Percentiles rank a stretch among this genome's conserved stretches.
phyloP scores from a whole-genome alignment of 2,329 filamentous ascomycete genomes.

The Tympanopsis confertula region DNA sequence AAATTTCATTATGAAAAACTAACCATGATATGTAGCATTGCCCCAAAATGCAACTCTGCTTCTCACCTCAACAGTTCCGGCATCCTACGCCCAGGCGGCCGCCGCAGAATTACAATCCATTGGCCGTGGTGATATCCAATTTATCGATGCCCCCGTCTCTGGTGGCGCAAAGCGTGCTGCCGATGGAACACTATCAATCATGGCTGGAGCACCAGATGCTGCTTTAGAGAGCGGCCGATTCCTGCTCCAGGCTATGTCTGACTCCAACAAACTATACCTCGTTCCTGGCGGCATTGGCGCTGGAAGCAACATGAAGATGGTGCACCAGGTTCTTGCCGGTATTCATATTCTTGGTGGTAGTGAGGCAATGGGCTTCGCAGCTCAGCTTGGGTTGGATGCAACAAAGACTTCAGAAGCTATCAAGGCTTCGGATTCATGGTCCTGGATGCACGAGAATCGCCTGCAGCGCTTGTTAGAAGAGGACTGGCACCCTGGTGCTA shows the following conservation, averaged over 20 bases:
- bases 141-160: slow-evolving; percentile 64
- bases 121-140: slow-evolving; percentile 48
- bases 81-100: slow-evolving; percentile 51
- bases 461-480: slow-evolving; percentile 39
- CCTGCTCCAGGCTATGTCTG: slow-evolving; percentile 53
- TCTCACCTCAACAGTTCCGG: slow-evolving; percentile 61
- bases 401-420: slow-evolving; percentile 27
- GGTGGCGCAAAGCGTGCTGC: slow-evolving; percentile 59
- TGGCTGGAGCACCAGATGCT: slow-evolving; percentile 49
- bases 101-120: slow-evolving; percentile 39
- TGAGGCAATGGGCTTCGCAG: slow-evolving; percentile 49
- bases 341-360: slow-evolving; percentile 49
- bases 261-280: slow-evolving; percentile 47
- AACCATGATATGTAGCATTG: too few species aligned
- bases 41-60: slow-evolving; percentile 48
- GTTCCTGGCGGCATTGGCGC: slow-evolving; percentile 48
- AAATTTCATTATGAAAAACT: too few species aligned
- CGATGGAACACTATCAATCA: slow-evolving; percentile 64
- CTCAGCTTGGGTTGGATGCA: slow-evolving; percentile 39
- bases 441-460: slow-evolving; percentile 52
- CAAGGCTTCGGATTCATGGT: slow-evolving; percentile 34
- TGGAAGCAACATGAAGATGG: slow-evolving; percentile 49
- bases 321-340: slow-evolving; percentile 51
- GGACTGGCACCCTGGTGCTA: slow-evolving; percentile 40
- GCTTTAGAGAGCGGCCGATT: slow-evolving; percentile 43